Conservation (phyloP, 73 alveolate species). For the Paramecium caudatum region DNA sequence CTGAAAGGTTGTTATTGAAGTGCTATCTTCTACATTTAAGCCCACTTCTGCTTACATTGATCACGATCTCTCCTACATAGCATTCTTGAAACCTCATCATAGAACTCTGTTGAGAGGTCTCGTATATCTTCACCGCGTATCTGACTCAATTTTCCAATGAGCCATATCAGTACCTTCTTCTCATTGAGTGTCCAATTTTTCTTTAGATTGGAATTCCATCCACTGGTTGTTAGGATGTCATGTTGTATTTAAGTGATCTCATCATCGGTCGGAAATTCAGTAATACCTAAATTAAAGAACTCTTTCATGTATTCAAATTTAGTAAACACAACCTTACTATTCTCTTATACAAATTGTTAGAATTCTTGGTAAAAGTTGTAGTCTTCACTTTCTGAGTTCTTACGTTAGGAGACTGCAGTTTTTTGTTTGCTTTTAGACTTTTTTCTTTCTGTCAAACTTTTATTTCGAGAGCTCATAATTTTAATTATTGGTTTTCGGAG, state of each 20-base stretch:
- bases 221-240: conserved; percentile 38
- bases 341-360: background rate
- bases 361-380: conserved; percentile 28
- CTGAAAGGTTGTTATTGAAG: conserved; percentile 1
- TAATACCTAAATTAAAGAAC: conserved; percentile 41
- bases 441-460: conserved; percentile 22
- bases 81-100: conserved; percentile 38
- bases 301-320: conserved; percentile 61
- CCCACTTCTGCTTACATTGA: conserved; percentile 45
- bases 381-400: conserved; percentile 16
- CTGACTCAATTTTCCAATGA: conserved; percentile 10
- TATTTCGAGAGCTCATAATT: conserved; percentile 29
- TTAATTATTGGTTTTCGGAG: background rate
- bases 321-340: background rate
- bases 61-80: conserved; percentile 55
- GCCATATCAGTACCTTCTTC: conserved; percentile 58
- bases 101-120: background rate
- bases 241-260: conserved; percentile 24
- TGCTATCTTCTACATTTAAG: conserved; percentile 45
- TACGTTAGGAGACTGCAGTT: conserved; percentile 13
- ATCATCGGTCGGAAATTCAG: conserved; percentile 44
- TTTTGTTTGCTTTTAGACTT: conserved; percentile 4
- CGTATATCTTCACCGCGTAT: conserved; percentile 30
- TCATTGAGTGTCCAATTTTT: conserved; percentile 60
- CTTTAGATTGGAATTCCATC: conserved; percentile 18